Evolutionary conservation across 2,329 filamentous ascomycete genomes (phyloP).

Genomic region (Stagonosporopsis cucurbitacearum): DNA sequence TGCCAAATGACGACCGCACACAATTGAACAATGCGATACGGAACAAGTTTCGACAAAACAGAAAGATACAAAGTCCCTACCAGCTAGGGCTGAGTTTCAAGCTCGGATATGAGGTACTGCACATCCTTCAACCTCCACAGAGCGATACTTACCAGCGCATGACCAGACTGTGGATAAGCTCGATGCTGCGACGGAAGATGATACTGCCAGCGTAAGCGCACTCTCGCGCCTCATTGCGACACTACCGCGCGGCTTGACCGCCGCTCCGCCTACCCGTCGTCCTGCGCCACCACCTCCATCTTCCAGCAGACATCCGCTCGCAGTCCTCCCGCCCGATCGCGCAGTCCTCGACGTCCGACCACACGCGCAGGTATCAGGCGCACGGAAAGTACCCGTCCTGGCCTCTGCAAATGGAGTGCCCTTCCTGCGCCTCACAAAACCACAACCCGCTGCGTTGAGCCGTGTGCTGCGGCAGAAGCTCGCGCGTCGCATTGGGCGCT

Average conservation of each 20-base stretch:
- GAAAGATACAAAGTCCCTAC: conserved; percentile 62
- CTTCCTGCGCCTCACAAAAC: conserved; percentile 71
- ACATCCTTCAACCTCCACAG: background rate
- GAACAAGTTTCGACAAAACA: conserved; percentile 68
- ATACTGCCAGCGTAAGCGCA: conserved; percentile 31
- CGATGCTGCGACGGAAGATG: conserved; percentile 48
- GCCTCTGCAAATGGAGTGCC: conserved; percentile 63
- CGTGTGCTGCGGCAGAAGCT: conserved; percentile 63
- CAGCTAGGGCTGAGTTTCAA: conserved; percentile 68
- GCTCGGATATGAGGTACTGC: conserved; percentile 69
- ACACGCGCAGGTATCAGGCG: conserved; percentile 56
- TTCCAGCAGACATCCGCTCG: conserved; percentile 28
- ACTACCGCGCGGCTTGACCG: conserved; percentile 48
- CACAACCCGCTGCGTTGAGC: conserved; percentile 67
- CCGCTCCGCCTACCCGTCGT: conserved; percentile 12
- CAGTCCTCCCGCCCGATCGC: conserved; percentile 45
- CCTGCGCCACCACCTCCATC: conserved; percentile 10
- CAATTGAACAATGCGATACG: conserved; percentile 66
- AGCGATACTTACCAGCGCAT: conserved; percentile 14
- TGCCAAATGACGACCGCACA: conserved; percentile 59
- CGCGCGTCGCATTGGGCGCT: conserved; percentile 51
- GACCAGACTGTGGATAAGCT: conserved; percentile 52
- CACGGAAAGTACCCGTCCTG: conserved; percentile 66
- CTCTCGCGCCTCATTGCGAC: conserved; percentile 46
- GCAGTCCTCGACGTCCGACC: conserved; percentile 61